Evolutionary conservation across 1,284 basidiomycete species (phyloP).

Genomic region (Exsudoporus floridanus): DNA sequence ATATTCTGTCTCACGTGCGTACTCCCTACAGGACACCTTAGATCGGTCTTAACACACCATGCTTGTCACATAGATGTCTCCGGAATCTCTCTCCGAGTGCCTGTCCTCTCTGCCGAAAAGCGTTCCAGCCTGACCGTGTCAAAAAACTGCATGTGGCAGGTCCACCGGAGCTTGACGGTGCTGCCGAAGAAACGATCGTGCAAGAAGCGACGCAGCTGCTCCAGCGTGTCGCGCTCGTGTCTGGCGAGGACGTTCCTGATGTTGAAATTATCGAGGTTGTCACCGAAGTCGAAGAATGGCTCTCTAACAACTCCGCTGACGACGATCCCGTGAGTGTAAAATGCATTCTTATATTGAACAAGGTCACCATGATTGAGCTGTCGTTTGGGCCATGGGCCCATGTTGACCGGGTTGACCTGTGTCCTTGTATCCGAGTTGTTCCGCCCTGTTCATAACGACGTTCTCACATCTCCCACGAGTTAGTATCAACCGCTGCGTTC

Average conservation of each 20-base stretch:
- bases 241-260: constrained; percentile 42
- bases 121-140: constrained; percentile 50
- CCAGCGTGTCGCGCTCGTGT: constrained; percentile 47
- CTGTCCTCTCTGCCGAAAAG: constrained; percentile 66
- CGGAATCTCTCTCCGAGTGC: constrained; percentile 46
- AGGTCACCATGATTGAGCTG: background rate
- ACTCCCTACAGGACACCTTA: constrained; percentile 5
- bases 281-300: constrained; percentile 48
- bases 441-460: constrained; percentile 8
- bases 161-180: constrained; percentile 40
- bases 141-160: constrained; percentile 59
- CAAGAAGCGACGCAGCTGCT: constrained; percentile 41
- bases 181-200: constrained; percentile 27
- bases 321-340: constrained; percentile 34
- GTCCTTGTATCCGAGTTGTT: constrained; percentile 22
- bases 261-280: constrained; percentile 45
- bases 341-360: constrained; percentile 7
- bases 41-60: constrained; percentile 14
- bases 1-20: constrained; percentile 65
- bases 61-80: constrained; percentile 45
- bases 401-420: constrained; percentile 1
- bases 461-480: constrained; percentile 25
- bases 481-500: constrained; percentile 31
- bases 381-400: background rate
- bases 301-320: constrained; percentile 30